phyloP scores from a whole-genome alignment of 805 yeast genomes.

The Yamadazyma kitorensis region DNA sequence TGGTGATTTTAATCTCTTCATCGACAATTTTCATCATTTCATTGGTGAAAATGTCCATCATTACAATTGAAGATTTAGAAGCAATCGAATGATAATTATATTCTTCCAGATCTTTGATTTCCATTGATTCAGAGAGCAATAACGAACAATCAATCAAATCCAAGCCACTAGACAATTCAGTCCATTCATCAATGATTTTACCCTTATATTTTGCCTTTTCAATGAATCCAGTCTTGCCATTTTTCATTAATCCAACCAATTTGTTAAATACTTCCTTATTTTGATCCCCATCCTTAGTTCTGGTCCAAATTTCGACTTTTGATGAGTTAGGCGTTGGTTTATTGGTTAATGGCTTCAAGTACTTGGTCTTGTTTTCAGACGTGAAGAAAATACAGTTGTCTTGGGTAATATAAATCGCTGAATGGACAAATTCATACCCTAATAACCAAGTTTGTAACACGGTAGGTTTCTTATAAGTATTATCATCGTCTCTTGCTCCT shows the following conservation, averaged over 20 bases:
- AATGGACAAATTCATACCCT: slow-evolving; percentile 96
- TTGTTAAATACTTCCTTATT: slow-evolving; percentile 65
- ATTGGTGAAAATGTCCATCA: slow-evolving; percentile 80
- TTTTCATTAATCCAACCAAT: slow-evolving; percentile 47
- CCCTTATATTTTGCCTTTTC: slow-evolving; percentile 79
- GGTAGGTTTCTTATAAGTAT: slow-evolving; percentile 86
- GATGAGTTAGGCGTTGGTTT: slow-evolving; percentile 38
- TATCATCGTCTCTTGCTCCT: slow-evolving; percentile 84
- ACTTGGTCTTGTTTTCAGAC: slow-evolving; percentile 80
- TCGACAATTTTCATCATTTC: slow-evolving; percentile 87
- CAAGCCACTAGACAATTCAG: slow-evolving; percentile 32
- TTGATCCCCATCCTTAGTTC: slow-evolving; percentile 80
- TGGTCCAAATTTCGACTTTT: slow-evolving; percentile 57
- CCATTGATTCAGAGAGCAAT: slow-evolving; percentile 56
- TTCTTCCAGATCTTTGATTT: slow-evolving; percentile 78
- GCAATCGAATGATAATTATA: slow-evolving; percentile 64
- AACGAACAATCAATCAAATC: slow-evolving; percentile 48
- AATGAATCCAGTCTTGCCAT: slow-evolving; percentile 53
- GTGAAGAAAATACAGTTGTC: slow-evolving; percentile 67
- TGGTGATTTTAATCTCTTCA: slow-evolving; percentile 75
- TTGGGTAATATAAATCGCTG: slow-evolving; percentile 64
- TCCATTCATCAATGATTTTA: slow-evolving; percentile 83
- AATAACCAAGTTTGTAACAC: slow-evolving; percentile 86
- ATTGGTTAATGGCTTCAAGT: slow-evolving; percentile 57
- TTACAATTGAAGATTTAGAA: slow-evolving; percentile 68